Evolutionary conservation across 306 rosid genomes (phyloP).

Genomic region (Begonia masoniana): DNA sequence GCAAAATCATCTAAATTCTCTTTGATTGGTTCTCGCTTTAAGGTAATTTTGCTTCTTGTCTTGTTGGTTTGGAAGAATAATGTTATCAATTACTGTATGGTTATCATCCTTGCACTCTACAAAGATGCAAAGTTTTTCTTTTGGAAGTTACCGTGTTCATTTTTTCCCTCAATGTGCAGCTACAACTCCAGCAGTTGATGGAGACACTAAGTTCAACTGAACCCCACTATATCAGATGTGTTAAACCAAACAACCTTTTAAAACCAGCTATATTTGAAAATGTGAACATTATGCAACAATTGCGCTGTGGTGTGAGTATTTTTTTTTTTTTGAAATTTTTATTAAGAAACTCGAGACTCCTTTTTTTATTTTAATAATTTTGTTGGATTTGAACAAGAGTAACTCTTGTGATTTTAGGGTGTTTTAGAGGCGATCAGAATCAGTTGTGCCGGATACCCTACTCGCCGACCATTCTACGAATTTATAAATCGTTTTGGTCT

Average conservation of each 20-base stretch:
- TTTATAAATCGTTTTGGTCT: conserved; percentile 72
- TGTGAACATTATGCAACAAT: conserved; percentile 89
- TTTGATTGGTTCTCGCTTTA: conserved; percentile 94
- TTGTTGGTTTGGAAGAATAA: not conserved
- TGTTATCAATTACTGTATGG: too few species aligned
- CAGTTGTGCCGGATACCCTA: conserved; percentile 98
- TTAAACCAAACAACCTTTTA: conserved; percentile 92
- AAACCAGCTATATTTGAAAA: conserved; percentile 97
- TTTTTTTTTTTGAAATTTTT: conserved; percentile 5
- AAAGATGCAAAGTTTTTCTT: too few species aligned
- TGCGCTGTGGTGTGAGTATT: conserved; percentile 97
- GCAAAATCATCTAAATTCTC: conserved; percentile 93
- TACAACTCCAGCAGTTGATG: conserved; percentile 84
- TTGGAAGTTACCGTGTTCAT: too few species aligned
- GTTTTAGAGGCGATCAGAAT: conserved; percentile 99
- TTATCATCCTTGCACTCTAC: too few species aligned
- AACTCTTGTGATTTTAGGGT: conserved; percentile 50
- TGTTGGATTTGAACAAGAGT: not conserved
- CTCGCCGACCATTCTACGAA: conserved; percentile 83
- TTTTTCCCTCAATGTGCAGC: conserved; percentile 35
- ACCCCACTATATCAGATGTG: conserved; percentile 97
- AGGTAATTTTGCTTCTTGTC: conserved; percentile 31
- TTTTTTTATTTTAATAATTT: too few species aligned
- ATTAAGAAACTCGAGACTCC: too few species aligned
- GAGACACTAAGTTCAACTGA: conserved; percentile 89